Evolutionary conservation across 2,329 filamentous ascomycete genomes (phyloP).

Genomic region (Penicillium hordei): DNA sequence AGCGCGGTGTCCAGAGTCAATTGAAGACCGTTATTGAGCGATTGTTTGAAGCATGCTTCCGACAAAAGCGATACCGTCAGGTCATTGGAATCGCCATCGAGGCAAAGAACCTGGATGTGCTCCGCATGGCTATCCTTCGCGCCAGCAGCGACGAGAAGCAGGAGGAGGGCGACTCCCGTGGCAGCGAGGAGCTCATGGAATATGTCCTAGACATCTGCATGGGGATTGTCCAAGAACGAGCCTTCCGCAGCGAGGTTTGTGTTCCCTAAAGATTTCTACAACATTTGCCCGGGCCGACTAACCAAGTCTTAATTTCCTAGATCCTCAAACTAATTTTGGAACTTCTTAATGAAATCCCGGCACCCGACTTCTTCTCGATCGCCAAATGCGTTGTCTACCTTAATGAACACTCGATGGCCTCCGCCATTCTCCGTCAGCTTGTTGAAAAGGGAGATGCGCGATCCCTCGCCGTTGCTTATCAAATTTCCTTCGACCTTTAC

Average conservation of each 20-base stretch:
- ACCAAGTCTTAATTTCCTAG: slow-evolving; percentile 39
- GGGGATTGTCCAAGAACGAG: slow-evolving; percentile 93
- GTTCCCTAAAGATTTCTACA: neutral
- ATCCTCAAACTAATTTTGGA: slow-evolving; percentile 92
- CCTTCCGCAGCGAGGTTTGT: slow-evolving; percentile 68
- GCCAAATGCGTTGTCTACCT: slow-evolving; percentile 97
- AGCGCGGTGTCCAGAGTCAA: slow-evolving; percentile 73
- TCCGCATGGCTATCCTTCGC: slow-evolving; percentile 81
- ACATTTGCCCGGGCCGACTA: neutral
- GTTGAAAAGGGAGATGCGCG: slow-evolving; percentile 75
- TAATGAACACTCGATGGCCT: slow-evolving; percentile 86
- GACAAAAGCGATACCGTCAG: slow-evolving; percentile 84
- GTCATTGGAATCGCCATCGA: slow-evolving; percentile 97
- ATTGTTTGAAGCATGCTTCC: slow-evolving; percentile 86
- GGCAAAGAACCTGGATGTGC: slow-evolving; percentile 84
- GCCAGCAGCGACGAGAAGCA: slow-evolving; percentile 83
- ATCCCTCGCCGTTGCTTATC: slow-evolving; percentile 84
- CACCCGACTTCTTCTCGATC: slow-evolving; percentile 95
- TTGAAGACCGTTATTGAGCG: slow-evolving; percentile 82
- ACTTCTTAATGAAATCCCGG: slow-evolving; percentile 87
- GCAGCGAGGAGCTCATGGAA: slow-evolving; percentile 91
- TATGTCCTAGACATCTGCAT: slow-evolving; percentile 95
- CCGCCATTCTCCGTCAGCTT: slow-evolving; percentile 77
- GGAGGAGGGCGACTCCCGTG: slow-evolving; percentile 57
- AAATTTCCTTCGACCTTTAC: slow-evolving; percentile 96